Percentiles rank a stretch among this genome's conserved stretches.
These are phyloP conservation scores for Blastobotrys malaysiensis DNA, from an alignment of 1,139 yeast genomes.

Conservation along the genomic window DNA sequence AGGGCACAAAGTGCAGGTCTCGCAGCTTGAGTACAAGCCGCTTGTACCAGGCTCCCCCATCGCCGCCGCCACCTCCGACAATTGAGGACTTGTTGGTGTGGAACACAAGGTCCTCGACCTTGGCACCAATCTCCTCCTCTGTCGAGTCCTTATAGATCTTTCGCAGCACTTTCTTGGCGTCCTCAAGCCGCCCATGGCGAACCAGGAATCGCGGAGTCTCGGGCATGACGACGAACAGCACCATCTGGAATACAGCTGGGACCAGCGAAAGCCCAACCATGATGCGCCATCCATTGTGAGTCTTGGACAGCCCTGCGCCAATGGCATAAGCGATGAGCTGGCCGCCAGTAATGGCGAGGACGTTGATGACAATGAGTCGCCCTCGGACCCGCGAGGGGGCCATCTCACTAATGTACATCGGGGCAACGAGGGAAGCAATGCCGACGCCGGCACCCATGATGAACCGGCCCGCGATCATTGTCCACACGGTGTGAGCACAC, in stretches of 20 bases:
- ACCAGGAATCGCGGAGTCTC: conserved; percentile 92
- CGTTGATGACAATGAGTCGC: conserved; percentile 52
- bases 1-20: conserved; percentile 68
- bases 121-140: conserved; percentile 24
- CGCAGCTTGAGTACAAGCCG: conserved; percentile 37
- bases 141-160: conserved; percentile 37
- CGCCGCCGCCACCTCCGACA: conserved; percentile 6
- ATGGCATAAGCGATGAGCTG: conserved; percentile 87
- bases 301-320: conserved; percentile 78
- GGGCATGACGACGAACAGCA: conserved; percentile 77
- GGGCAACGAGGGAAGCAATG: conserved; percentile 84
- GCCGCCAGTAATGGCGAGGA: conserved; percentile 80
- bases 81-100: conserved; percentile 16
- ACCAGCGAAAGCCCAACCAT: conserved; percentile 84
- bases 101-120: conserved; percentile 23
- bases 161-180: conserved; percentile 60
- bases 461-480: conserved; percentile 86
- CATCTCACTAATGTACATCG: conserved; percentile 82
- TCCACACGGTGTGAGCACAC: conserved; percentile 74
- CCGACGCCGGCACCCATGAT: conserved; percentile 96
- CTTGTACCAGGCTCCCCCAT: conserved; percentile 10
- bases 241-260: conserved; percentile 77
- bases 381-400: conserved; percentile 93
- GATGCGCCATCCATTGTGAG: conserved; percentile 86
- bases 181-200: conserved; percentile 56